Percentiles rank a stretch among this genome's conserved stretches.
phyloP scores from a whole-genome alignment of 768 basidiomycete genomes.

The Lentinula lateritia region DNA sequence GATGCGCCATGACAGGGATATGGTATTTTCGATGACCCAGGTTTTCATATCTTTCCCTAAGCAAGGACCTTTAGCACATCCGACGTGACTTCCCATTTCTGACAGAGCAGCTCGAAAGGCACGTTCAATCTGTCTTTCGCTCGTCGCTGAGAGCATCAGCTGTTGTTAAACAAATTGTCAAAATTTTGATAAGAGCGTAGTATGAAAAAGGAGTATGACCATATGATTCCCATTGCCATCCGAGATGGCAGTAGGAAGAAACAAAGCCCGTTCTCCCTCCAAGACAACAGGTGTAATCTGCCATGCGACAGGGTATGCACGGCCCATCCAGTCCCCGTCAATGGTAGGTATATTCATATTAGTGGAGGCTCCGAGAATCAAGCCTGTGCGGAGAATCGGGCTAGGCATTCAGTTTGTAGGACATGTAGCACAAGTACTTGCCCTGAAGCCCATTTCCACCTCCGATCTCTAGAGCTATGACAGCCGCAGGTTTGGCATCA shows the following conservation, averaged over 20 bases:
- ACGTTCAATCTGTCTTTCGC: slow-evolving; percentile 28
- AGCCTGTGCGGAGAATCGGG: slow-evolving; percentile 14
- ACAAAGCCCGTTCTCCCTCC: slow-evolving; percentile 15
- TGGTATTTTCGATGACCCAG: slow-evolving; percentile 37
- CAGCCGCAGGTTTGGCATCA: slow-evolving; percentile 17
- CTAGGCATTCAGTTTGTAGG: neutral
- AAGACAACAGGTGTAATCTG: slow-evolving; percentile 15
- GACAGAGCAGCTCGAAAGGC: slow-evolving; percentile 33
- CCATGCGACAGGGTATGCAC: slow-evolving; percentile 37
- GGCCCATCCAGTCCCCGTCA: slow-evolving; percentile 37
- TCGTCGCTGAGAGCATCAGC: slow-evolving; percentile 31
- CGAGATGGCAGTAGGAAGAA: slow-evolving; percentile 27
- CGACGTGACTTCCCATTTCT: slow-evolving; percentile 43
- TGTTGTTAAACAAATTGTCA: neutral
- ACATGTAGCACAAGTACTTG: slow-evolving; percentile 10
- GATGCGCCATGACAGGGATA: slow-evolving; percentile 54
- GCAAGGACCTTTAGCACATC: slow-evolving; percentile 30
- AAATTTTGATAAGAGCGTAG: neutral
- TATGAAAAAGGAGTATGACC: slow-evolving; percentile 5
- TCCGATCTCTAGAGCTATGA: slow-evolving; percentile 30
- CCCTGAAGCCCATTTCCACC: slow-evolving; percentile 33
- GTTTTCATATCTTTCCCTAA: slow-evolving; percentile 22
- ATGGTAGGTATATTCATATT: slow-evolving; percentile 25
- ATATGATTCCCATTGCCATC: slow-evolving; percentile 33
- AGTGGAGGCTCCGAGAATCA: slow-evolving; percentile 27